Evolutionary conservation across 352 stramenopile species (phyloP).

Genomic region (Paralagenidium karlingii): DNA sequence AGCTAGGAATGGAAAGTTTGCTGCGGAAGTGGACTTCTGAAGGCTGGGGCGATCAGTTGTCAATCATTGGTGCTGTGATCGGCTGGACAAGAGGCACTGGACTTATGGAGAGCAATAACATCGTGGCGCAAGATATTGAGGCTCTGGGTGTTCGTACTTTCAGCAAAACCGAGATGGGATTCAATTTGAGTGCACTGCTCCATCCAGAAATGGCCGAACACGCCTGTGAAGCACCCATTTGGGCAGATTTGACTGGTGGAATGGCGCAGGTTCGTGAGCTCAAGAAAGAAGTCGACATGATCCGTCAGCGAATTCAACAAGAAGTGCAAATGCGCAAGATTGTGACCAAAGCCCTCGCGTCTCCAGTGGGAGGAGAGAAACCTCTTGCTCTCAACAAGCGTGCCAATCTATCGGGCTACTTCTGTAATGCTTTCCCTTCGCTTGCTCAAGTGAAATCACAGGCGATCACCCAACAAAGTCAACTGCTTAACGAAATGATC

Average conservation of each 20-base stretch:
- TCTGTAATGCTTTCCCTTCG: constrained; percentile 49
- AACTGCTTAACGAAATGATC: constrained; percentile 59
- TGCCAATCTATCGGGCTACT: constrained; percentile 67
- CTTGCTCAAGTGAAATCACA: constrained; percentile 23
- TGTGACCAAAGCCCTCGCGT: constrained; percentile 16
- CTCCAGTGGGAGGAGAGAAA: neutral
- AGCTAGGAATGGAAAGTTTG: constrained; percentile 76
- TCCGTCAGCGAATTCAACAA: too few species aligned
- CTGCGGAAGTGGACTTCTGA: constrained; percentile 82
- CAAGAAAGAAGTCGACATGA: constrained; percentile 10
- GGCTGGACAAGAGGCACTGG: constrained; percentile 80
- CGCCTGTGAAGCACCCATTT: constrained; percentile 57
- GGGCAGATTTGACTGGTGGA: constrained; percentile 67
- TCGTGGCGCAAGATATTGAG: constrained; percentile 70
- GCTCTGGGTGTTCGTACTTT: constrained; percentile 76
- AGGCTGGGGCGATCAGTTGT: constrained; percentile 78
- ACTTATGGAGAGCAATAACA: constrained; percentile 84
- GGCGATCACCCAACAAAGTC: constrained; percentile 14
- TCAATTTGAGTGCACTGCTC: constrained; percentile 76
- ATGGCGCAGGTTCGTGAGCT: constrained; percentile 69
- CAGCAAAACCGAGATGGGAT: constrained; percentile 80
- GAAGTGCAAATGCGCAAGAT: too few species aligned
- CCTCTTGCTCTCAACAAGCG: constrained; percentile 30
- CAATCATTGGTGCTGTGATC: constrained; percentile 73
- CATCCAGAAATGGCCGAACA: constrained; percentile 65